Evolutionary conservation across 495 filamentous ascomycete genomes (phyloP).

Genomic region (Evernia prunastri): DNA sequence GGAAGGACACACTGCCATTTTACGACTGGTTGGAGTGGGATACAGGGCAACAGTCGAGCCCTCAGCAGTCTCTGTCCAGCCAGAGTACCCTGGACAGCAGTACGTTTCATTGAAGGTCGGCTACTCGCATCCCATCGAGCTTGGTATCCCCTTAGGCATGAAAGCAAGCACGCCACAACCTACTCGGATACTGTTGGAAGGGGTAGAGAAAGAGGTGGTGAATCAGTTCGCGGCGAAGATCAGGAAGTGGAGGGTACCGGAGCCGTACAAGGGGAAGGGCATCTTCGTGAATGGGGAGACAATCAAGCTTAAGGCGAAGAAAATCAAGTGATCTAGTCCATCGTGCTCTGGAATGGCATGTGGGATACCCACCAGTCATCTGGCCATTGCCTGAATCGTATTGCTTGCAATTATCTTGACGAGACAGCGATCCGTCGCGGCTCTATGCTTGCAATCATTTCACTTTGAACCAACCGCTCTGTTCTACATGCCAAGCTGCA

Average conservation of each 20-base stretch:
- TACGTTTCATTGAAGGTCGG: conserved; percentile 91
- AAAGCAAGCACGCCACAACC: conserved; percentile 85
- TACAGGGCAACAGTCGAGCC: conserved; percentile 82
- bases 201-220: conserved; percentile 73
- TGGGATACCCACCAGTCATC: neutral
- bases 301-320: conserved; percentile 96
- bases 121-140: conserved; percentile 89
- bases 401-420: too few relatives aligned
- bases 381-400: too few relatives aligned
- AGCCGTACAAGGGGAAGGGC: conserved; percentile 99
- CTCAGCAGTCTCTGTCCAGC: conserved; percentile 58
- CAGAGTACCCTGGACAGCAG: conserved; percentile 71
- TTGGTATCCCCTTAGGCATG: conserved; percentile 73
- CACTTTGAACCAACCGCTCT: too few relatives aligned
- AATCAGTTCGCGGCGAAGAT: conserved; percentile 88
- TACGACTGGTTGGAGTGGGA: conserved; percentile 92
- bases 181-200: conserved; percentile 88
- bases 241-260: conserved; percentile 78
- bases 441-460: too few relatives aligned
- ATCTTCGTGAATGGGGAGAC: conserved; percentile 97
- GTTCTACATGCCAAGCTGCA: too few relatives aligned
- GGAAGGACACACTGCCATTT: conserved; percentile 88
- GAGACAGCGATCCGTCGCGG: too few relatives aligned
- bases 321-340: conserved; percentile 67
- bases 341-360: neutral